phyloP scores from a whole-genome alignment of 805 yeast genomes.

The Zygosaccharomyces bailii region DNA sequence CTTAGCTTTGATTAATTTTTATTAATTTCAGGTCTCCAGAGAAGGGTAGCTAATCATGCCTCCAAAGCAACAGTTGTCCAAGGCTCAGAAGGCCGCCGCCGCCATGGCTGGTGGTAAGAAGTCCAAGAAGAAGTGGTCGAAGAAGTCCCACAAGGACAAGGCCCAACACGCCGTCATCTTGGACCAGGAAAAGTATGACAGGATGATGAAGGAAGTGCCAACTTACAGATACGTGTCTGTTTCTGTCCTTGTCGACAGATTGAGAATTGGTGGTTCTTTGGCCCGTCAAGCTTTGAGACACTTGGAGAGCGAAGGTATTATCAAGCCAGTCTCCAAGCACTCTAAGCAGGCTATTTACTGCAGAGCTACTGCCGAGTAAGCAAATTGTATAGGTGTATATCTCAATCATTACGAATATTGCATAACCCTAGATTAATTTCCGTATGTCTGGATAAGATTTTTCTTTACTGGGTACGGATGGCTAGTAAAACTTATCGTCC shows the following conservation, averaged over 20 bases:
- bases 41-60: constrained; percentile 62
- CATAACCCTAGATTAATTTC: constrained; percentile 2
- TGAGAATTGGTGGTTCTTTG: constrained; percentile 97
- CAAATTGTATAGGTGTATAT: constrained; percentile 14
- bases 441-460: no score
- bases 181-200: constrained; percentile 98
- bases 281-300: constrained; percentile 98
- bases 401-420: constrained; percentile 14
- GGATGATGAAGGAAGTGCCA: constrained; percentile 98
- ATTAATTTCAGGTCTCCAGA: not conserved
- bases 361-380: constrained; percentile 67
- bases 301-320: constrained; percentile 91
- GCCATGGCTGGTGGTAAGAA: constrained; percentile 99
- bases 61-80: constrained; percentile 98
- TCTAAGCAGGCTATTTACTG: constrained; percentile 96
- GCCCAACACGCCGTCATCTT: constrained; percentile 96
- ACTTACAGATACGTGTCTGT: constrained; percentile 98
- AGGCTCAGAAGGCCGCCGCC: constrained; percentile 99
- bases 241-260: constrained; percentile 97
- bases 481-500: no score
- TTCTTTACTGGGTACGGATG: not conserved
- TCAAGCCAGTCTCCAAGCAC: constrained; percentile 91
- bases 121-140: constrained; percentile 99
- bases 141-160: constrained; percentile 99
- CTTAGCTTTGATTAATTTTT: not conserved